Evolutionary conservation across 768 basidiomycete species (phyloP), one percentile per base, ranked within the genome.

Genomic region (Dentipellis sp.): DNA sequence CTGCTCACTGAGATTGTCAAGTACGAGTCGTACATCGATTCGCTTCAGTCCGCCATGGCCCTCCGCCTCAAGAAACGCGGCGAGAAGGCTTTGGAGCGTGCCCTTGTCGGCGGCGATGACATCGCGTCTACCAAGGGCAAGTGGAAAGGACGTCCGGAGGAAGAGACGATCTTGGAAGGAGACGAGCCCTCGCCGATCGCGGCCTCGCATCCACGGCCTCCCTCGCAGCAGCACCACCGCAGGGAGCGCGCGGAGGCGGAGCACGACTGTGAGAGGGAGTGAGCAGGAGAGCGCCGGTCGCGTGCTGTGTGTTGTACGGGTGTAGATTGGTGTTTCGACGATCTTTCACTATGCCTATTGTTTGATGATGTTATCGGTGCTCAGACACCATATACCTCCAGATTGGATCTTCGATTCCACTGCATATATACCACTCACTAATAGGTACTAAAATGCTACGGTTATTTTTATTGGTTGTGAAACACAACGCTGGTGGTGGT

Each of bases 1-100:
- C 73, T 98, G 49, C 77, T 94, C 53, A 82, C 88, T 9, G 95
- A 99, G 72, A 90, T 92, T 42, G 90, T 93, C 66, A 98, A 98
- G 69, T 98, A 97, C 69, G 85, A 91, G 53, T 88, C 89, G 14
- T 99, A 99, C 68, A 86, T 95, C 55, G 93, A 95, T 60, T 90
- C 93, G 6, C 77, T 99, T 34, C 82, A 86, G 66, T 71, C 75
- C 4, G 94, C 88, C 38, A 94, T 94, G 85, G 74, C 76, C 9
- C 76, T 95, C 45, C 83, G 94, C 36, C 73, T 95, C 62, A 91
- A 91, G 72, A 91, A 86, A 68, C 82, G 92, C 54, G 94, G 94
- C 34, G 91, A 97, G 71, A 94, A 91, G 72, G 82, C 79, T 35
- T 67, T 88, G 49, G 85, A 88, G 65, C 73, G 73, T 49, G 83